These are phyloP conservation scores for Ephemerocybe angulata DNA, from an alignment of 768 basidiomycete species.

Conservation along the genomic window DNA sequence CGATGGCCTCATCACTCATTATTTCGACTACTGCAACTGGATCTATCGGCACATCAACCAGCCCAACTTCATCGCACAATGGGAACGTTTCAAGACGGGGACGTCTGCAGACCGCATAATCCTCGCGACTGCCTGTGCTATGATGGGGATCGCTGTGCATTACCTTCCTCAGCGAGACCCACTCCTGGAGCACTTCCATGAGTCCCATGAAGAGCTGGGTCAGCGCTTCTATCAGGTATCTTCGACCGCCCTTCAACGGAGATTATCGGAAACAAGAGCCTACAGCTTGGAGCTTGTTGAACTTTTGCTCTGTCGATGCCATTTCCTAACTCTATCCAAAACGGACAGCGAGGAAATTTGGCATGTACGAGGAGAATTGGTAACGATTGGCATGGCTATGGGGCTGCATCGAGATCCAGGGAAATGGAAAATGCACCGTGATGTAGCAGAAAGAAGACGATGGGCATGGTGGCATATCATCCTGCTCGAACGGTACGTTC, in stretches of 20 bases:
- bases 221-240: conserved; percentile 68
- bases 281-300: conserved; percentile 76
- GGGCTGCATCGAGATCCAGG: conserved; percentile 85
- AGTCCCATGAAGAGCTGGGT: conserved; percentile 55
- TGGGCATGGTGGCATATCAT: conserved; percentile 94
- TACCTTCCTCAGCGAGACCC: conserved; percentile 67
- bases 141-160: conserved; percentile 70
- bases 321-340: conserved; percentile 71
- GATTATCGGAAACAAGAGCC: conserved; percentile 53
- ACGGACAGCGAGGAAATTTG: conserved; percentile 80
- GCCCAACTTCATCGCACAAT: conserved; percentile 54
- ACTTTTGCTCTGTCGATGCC: conserved; percentile 62
- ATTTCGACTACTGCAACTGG: conserved; percentile 88
- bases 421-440: conserved; percentile 66
- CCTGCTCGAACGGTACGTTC: conserved; percentile 65
- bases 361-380: conserved; percentile 67
- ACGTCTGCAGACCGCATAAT: conserved; percentile 61
- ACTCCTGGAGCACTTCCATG: conserved; percentile 50
- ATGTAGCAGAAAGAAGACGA: conserved; percentile 69
- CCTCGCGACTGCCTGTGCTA: conserved; percentile 67
- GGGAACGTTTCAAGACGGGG: conserved; percentile 73
- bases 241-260: conserved; percentile 57
- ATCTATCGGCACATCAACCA: conserved; percentile 78
- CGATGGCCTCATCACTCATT: conserved; percentile 69
- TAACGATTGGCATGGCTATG: conserved; percentile 76